Evolutionary conservation across 306 rosid genomes (phyloP), one percentile per base, ranked within the genome.

Genomic region (Gleditsia sinensis): DNA sequence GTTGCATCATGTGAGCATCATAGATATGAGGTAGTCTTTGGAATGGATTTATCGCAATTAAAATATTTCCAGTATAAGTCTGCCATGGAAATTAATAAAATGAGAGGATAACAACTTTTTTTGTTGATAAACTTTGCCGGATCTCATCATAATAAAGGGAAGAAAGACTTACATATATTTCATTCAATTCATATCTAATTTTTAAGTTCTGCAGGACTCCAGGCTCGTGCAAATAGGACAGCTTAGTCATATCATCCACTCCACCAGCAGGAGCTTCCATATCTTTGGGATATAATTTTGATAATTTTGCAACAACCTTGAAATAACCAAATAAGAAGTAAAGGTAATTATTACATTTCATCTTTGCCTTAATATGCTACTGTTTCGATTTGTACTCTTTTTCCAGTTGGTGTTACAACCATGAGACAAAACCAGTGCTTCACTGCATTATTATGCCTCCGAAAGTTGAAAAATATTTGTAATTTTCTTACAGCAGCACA

Each of bases 241-340:
- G 84, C 88, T 92, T 92, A 17, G 99, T 95, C 99, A 95, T 95
- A 83, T 95, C 99, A 71, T 95, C 99, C 77, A 95, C 99, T 45
- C 99, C 99, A 12, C 93, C 97, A 36, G 99, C 77, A 40, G 98
- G 93, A 84, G 99, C 96, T 76, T 95, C 98, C 88, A 69, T 75
- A 73, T 94, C 98, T 83, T 90, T 92, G 59, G 98, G 99, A 45
- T 83, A 88, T 84, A 94, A 67, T 79, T 81, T 90, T 36, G 95
- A 79, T 48, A 94, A 81, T 49, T 88, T 85, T n/a, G 88, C 86
- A 24, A 80, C 81, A 67, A 90, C 84, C 97, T 91, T 71, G 67
- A 58, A 73, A 79, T 69, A 49, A 40, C 34, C 61, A 74, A 86
- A 81, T 77, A 2, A 36, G 12, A 64, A 66, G 45, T 37, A 57